Evolutionary conservation across 139 green algal genomes (phyloP), one percentile per base, ranked within the genome.

Genomic region (Medakamo hakoo): DNA sequence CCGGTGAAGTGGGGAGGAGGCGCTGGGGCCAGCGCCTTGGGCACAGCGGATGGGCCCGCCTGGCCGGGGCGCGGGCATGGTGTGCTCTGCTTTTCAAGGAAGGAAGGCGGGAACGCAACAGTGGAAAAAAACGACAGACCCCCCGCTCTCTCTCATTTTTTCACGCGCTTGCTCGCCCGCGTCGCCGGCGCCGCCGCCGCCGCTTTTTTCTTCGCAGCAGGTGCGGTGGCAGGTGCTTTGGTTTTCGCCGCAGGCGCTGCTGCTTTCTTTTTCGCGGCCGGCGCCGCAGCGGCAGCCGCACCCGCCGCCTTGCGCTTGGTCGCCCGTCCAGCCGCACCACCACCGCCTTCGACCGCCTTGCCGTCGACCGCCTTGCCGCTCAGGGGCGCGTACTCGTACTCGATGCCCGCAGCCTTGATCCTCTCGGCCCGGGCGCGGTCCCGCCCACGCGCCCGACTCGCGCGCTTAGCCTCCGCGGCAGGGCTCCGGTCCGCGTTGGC

Each of bases 311-410:
- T 16, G 9, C 9, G 40, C 40, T 9, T 52, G 9, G 40, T 16
- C 9, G n/a, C n/a, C n/a, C n/a, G n/a, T n/a, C n/a, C 40, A 21
- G 9, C 16, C 9, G 40, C 40, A 52, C 9, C 40, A 9, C 9
- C 40, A 52, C 9, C 40, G 9, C 16, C 16, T 16, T 21, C 40
- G 9, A 21, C 40, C 16, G 40, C 9, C 40, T 9, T 52, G 9
- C 9, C 40, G 16, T 9, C 9, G 9, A 52, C 40, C 40, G 40
- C 21, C 40, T 32, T 24, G 16, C 56, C 49, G 21, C 55, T 64
- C 27, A 92, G 61, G 0, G 55, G 30, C 16, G 80, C 62, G 59
- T 89, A 94, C 18, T 86, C 73, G 60, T 93, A 95, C 0, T 94
- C 80, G 31, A 95, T 88, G 58, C 87, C 86, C 23, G 79, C 76